Conservation (phyloP, 2,329 filamentous ascomycete genomes). For the Xylaria multiplex region DNA sequence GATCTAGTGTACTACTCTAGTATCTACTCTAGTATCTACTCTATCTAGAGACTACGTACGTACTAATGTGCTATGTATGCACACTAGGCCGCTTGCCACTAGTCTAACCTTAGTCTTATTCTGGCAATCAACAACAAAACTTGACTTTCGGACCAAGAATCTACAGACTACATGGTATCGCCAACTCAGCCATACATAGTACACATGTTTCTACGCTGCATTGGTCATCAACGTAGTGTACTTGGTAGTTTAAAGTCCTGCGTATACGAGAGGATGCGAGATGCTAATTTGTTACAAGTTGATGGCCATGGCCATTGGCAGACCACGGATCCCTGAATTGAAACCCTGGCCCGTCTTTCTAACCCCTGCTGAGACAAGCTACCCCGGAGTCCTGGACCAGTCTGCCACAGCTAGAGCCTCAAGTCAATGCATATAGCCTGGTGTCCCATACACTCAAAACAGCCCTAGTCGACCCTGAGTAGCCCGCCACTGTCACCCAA, state of each 20-base stretch:
- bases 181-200: background rate
- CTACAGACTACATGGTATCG: background rate
- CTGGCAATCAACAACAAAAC: no score
- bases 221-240: background rate
- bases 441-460: slow-evolving; percentile 28
- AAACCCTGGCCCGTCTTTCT: slow-evolving; percentile 37
- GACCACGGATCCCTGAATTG: slow-evolving; percentile 21
- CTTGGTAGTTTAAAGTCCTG: background rate
- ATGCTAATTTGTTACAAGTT: slow-evolving; percentile 29
- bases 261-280: background rate
- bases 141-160: no score
- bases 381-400: slow-evolving; percentile 26
- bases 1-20: no score
- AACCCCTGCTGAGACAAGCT: slow-evolving; percentile 42
- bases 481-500: background rate
- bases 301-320: slow-evolving; percentile 13
- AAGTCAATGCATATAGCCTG: slow-evolving; percentile 37
- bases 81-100: no score
- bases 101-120: no score
- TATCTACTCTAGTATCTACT: no score
- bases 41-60: no score
- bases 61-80: no score
- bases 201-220: background rate
- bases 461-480: background rate
- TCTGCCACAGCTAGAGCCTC: slow-evolving; percentile 43